These are phyloP conservation scores for Dalechampia spathulata DNA, from an alignment of 441 rosid genomes.

Conservation along the genomic window DNA sequence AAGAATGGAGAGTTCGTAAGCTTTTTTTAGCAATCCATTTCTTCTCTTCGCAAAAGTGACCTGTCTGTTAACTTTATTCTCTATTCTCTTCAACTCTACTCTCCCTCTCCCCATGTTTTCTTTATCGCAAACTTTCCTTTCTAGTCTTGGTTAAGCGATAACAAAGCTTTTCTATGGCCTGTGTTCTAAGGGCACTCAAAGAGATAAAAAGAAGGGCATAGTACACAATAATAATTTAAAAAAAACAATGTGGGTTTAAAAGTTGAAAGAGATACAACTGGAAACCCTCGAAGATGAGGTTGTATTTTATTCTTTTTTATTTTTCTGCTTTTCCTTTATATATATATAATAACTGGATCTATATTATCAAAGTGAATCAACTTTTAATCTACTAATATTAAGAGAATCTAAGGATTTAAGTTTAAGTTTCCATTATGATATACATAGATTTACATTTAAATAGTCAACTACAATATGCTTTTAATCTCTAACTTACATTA, in stretches of 20 bases:
- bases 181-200: constrained; percentile 16
- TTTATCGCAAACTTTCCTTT: constrained; percentile 3
- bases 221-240: neutral
- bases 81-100: constrained; percentile 60
- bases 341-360: neutral
- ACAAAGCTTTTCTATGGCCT: constrained; percentile 18
- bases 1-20: constrained; percentile 52
- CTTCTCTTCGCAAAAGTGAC: constrained; percentile 69
- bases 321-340: neutral
- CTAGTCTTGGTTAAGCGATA: constrained; percentile 29
- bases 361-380: no score
- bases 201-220: constrained; percentile 6
- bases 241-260: neutral
- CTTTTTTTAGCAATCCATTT: constrained; percentile 60
- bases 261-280: constrained; percentile 14
- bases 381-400: no score
- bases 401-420: no score
- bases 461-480: no score
- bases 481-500: no score
- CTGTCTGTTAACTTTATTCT: constrained; percentile 61
- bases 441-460: no score
- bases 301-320: no score
- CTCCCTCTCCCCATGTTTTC: constrained; percentile 52
- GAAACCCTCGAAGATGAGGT: constrained; percentile 24
- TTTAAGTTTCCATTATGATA: no score